These are phyloP conservation scores for Phlebiopsis gigantea DNA, from an alignment of 768 basidiomycete genomes.

Conservation along the genomic window DNA sequence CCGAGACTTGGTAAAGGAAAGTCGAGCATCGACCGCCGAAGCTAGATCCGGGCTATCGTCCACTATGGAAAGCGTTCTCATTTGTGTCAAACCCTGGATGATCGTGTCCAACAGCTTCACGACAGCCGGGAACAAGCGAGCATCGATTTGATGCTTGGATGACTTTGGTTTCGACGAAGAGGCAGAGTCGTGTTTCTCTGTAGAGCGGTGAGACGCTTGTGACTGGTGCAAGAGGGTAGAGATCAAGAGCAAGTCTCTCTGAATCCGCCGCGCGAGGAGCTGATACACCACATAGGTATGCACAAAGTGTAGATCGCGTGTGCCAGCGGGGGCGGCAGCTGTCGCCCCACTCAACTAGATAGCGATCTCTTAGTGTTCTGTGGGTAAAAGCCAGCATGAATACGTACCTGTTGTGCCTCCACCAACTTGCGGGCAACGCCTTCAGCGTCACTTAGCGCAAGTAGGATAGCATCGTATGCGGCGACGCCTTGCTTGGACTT, in stretches of 20 bases:
- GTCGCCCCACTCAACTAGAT: constrained; percentile 35
- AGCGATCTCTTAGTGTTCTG: not conserved
- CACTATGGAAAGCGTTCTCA: constrained; percentile 77
- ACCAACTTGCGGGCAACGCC: constrained; percentile 72
- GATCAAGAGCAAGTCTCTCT: constrained; percentile 81
- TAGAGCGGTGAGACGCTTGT: constrained; percentile 28
- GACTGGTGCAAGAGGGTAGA: constrained; percentile 46
- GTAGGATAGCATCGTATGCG: constrained; percentile 81
- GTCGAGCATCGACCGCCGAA: constrained; percentile 69
- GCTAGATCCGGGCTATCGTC: constrained; percentile 85
- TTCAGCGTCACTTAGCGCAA: constrained; percentile 86
- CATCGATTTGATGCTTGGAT: constrained; percentile 50
- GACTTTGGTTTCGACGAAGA: constrained; percentile 24
- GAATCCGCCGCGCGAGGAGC: constrained; percentile 79
- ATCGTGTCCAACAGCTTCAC: constrained; percentile 87
- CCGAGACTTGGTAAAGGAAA: constrained; percentile 69
- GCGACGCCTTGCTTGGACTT: constrained; percentile 73
- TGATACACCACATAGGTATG: constrained; percentile 87
- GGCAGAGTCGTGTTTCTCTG: constrained; percentile 1
- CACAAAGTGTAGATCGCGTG: constrained; percentile 76
- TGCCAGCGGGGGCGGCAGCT: constrained; percentile 37
- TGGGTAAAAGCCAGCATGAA: not conserved
- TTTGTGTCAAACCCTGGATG: constrained; percentile 79
- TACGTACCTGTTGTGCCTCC: constrained; percentile 75
- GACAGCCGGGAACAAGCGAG: constrained; percentile 75